Percentiles rank a stretch among this genome's conserved stretches.
These are phyloP conservation scores for Gossypium lobatum DNA, from an alignment of 441 rosid genomes.

Conservation along the genomic window DNA sequence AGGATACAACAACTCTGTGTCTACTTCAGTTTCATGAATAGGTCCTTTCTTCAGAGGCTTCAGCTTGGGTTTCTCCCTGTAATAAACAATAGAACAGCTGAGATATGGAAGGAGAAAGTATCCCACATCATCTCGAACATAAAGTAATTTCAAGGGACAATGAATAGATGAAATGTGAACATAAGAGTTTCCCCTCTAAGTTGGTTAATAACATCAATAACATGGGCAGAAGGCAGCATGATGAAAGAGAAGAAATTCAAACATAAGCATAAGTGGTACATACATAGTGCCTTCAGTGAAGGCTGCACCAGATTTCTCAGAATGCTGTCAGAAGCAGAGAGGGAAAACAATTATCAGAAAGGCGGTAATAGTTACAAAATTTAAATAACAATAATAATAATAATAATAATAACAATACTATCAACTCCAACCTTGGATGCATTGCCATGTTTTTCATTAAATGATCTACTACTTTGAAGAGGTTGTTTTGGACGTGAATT, in stretches of 20 bases:
- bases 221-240: background rate
- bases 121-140: background rate
- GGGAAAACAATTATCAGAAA: slow-evolving; percentile 26
- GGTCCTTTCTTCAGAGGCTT: slow-evolving; percentile 56
- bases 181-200: background rate
- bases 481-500: slow-evolving; percentile 38
- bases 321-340: slow-evolving; percentile 40
- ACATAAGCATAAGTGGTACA: slow-evolving; percentile 20
- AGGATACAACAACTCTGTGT: slow-evolving; percentile 68
- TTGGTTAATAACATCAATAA: background rate
- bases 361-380: background rate
- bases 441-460: slow-evolving; percentile 42
- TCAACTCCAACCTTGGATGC: slow-evolving; percentile 41
- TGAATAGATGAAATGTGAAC: background rate
- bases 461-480: slow-evolving; percentile 43
- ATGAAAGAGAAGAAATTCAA: slow-evolving; percentile 1
- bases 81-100: slow-evolving; percentile 28
- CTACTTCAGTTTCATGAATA: slow-evolving; percentile 51
- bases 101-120: slow-evolving; percentile 18
- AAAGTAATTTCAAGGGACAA: background rate
- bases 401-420: background rate
- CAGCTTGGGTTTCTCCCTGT: slow-evolving; percentile 60
- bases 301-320: slow-evolving; percentile 47
- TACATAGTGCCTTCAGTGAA: slow-evolving; percentile 49
- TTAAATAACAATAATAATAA: background rate